Evolutionary conservation across 306 rosid genomes (phyloP), one percentile per base, ranked within the genome.

Genomic region (Urtica urens): DNA sequence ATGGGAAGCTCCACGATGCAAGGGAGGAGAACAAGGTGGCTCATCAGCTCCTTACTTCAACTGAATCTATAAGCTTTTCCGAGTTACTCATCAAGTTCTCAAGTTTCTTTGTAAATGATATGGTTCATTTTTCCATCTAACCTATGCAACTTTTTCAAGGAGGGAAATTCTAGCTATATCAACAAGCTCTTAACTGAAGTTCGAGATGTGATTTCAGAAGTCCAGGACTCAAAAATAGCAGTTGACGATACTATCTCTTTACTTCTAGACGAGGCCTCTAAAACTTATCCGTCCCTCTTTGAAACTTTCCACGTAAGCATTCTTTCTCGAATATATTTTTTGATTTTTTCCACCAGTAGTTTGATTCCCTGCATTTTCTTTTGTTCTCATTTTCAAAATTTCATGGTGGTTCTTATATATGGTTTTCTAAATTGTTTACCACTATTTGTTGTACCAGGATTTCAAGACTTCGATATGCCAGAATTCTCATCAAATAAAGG

Each of bases 21-120:
- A 74, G 57, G 50, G 82, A 88, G 63, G 84, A 71, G 60, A 83
- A 83, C 35, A 73, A 58, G 58, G 49, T 68, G 50, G 93, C 90
- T 43, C 67, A 42, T 34, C 84, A 78, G 54, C 73, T 67, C 46
- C 73, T 64, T 64, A 60, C 64, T 56, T 74, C 75, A 38, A 33
- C 49, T 26, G 56, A 68, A 59, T 67, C 69, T 61, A 70, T 65
- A 53, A 58, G 68, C n/a, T 35, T 35, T 35, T 35, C n/a, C 3
- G 15, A 7, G 4, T 10, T 6, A 19, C 25, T 5, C 7, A 3
- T 38, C 24, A 18, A 17, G 18, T 21, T 60, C 19, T 9, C n/a
- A 3, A 18, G 41, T 21, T 31, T 7, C 47, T 20, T 17, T 13
- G 10, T 1, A 41, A 6, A 2, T 54, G 44, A 34, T 34, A 17